Evolutionary conservation across 2,329 filamentous ascomycete genomes (phyloP), one percentile per base, ranked within the genome.

Genomic region (Arthroderma sp.): DNA sequence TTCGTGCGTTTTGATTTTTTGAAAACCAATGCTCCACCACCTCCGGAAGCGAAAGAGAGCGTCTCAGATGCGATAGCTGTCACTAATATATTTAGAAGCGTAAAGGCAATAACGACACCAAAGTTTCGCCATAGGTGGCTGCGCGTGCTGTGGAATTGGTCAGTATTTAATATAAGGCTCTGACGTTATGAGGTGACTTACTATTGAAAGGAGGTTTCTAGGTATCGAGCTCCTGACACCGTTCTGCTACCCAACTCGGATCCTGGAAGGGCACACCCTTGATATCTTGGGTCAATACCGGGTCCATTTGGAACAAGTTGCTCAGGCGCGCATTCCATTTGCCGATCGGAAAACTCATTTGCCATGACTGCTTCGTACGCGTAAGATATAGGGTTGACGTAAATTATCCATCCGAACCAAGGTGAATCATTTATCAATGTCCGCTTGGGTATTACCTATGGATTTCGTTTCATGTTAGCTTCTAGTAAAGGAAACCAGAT

Each of bases 341-440:
- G 48, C 9, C 80, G 75, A 47, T 68, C 65, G 53, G 78, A 61
- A 54, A 94, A 94, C 61, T 94, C 87, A 61, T 91, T 93, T 50
- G 84, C 74, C 73, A 88, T 81, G 27, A 91, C 70, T 0, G 78
- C 70, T 60, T 93, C 86, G 56, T 91, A 94, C 0, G 78, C 78
- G 51, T 91, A 94, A 1, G 77, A 77, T 8, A 91, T 73, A 1
- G 84, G 84, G 49, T 91, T 80, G 33, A 89, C 66, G 58, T 85
- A 88, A 58, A 82, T 82, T 49, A 93, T 77, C 85, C 85, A 93
- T 48, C 78, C 73, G 54, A 81, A 83, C 84, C 85, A 94, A 63
- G 61, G 87, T 84, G 4, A 86, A 22, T 22, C 15, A 22, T 22
- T 22, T 22, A 22, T 22, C 15, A 22, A 22, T 22, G 15, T 22